Conservation (phyloP, 306 rosid species). For the Pterocarpus macrocarpus region DNA sequence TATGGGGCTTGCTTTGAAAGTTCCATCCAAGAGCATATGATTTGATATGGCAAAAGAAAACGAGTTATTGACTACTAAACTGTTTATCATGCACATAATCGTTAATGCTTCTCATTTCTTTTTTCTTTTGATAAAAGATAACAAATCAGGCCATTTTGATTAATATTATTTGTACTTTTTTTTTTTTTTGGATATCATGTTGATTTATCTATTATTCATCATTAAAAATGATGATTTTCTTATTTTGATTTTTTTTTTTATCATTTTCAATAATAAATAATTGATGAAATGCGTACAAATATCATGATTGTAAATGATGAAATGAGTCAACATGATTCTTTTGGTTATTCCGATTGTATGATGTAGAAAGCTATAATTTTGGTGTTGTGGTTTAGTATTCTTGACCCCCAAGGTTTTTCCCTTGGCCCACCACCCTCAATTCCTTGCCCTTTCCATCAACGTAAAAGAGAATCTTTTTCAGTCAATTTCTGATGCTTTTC, state of each 20-base stretch:
- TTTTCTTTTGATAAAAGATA: neutral
- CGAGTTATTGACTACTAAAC: neutral
- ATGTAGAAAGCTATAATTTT: no score
- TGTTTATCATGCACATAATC: neutral
- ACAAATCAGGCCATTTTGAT: neutral
- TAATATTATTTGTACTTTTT: no score
- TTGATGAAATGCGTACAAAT: no score
- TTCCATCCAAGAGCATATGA: neutral
- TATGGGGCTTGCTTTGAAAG: neutral
- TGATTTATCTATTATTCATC: no score
- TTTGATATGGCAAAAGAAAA: neutral
- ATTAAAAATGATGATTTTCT: no score
- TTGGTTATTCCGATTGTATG: no score
- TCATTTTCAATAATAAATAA: no score
- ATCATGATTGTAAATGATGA: no score
- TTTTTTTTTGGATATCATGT: no score
- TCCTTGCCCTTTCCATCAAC: neutral
- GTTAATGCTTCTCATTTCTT: neutral
- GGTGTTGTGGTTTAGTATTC: neutral
- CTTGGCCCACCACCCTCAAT: constrained; percentile 21
- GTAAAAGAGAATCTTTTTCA: neutral
- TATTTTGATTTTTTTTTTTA: no score
- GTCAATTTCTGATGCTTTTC: neutral
- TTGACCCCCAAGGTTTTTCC: neutral
- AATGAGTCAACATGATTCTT: no score